Evolutionary conservation across 2,329 filamentous ascomycete genomes (phyloP).

Genomic region (Dendryphion nanum): DNA sequence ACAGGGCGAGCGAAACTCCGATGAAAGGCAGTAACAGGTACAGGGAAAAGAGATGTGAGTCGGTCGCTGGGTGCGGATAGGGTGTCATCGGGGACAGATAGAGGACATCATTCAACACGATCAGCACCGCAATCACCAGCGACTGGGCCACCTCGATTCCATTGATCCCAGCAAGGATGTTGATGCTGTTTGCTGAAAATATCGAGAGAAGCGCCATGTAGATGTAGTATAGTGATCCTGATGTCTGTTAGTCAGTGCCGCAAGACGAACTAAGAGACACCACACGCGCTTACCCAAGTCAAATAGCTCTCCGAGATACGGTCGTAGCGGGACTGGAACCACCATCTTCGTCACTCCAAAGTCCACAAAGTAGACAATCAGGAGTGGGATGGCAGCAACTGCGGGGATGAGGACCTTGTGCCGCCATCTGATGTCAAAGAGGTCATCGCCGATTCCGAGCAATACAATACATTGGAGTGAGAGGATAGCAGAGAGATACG

Average conservation of each 20-base stretch:
- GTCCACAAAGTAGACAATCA: constrained; percentile 97
- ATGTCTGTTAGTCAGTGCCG: constrained; percentile 13
- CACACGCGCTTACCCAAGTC: constrained; percentile 67
- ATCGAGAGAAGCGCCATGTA: constrained; percentile 98
- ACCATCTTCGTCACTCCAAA: constrained; percentile 97
- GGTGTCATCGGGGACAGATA: constrained; percentile 73
- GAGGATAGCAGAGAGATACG: constrained; percentile 90
- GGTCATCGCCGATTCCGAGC: constrained; percentile 89
- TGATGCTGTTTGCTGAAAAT: constrained; percentile 98
- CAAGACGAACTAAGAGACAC: not conserved
- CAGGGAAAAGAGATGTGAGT: constrained; percentile 93
- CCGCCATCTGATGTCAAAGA: constrained; percentile 97
- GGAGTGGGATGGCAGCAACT: constrained; percentile 86
- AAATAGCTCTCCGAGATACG: constrained; percentile 80
- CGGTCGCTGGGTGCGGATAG: constrained; percentile 88
- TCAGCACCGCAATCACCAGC: constrained; percentile 79
- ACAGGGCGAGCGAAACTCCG: constrained; percentile 82
- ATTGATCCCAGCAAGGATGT: constrained; percentile 99
- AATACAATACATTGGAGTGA: constrained; percentile 88
- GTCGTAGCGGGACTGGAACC: constrained; percentile 79
- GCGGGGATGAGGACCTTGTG: constrained; percentile 98
- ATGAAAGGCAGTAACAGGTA: constrained; percentile 94
- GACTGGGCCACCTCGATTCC: constrained; percentile 96
- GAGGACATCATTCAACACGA: constrained; percentile 82
- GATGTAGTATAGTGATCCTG: constrained; percentile 70